Base-by-base conservation (phyloP, 345 rosid species). In the Syzygium aromaticum region DNA sequence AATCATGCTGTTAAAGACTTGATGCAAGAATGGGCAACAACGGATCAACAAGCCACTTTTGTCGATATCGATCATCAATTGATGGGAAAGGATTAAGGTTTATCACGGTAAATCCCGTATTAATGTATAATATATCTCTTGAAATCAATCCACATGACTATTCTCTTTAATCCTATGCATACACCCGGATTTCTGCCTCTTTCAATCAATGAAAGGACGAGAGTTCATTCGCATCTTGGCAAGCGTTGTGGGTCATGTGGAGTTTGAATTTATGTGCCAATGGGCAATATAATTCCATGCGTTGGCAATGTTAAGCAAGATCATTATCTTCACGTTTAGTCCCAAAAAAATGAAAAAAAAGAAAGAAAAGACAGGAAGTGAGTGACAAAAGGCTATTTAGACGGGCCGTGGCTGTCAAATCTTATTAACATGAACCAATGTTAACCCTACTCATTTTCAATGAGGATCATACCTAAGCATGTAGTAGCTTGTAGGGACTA, bases 31-130 rank as follows among this genome's bases (percentile, higher is more conserved):
- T 33, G 1, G 3, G 1, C 7, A 2, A 0, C 2, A 17, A 9
- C 3, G 8, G 1, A 30, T 5, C 1, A 30, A 67, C 5, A 16
- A 8, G 4, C 3, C 9, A 67, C 19, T 3, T 3, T 28, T 28
- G 77, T 28, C 11, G 8, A 16, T 3, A 0, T n/a, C n/a, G 6
- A 3, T 67, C 6, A 8, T 17, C 46, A 19, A 73, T 73, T 17
- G 25, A 38, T 33, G 4, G 10, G 49, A 73, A 73, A 73, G 23
- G 2, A 38, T 10, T 0, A 6, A 6, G 3, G 5, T 73, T 73
- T 73, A 73, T 38, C 21, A 1, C 0, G 4, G 6, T 38, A 8
- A 6, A n/a, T n/a, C 19, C 14, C 8, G 1, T 19, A 19, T 3
- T 11, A 1, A 3, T 6, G 7, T 38, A 25, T 1, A 9, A 19